phyloP scores from a whole-genome alignment of 345 rosid species.

The Rhodamnia argentea region DNA sequence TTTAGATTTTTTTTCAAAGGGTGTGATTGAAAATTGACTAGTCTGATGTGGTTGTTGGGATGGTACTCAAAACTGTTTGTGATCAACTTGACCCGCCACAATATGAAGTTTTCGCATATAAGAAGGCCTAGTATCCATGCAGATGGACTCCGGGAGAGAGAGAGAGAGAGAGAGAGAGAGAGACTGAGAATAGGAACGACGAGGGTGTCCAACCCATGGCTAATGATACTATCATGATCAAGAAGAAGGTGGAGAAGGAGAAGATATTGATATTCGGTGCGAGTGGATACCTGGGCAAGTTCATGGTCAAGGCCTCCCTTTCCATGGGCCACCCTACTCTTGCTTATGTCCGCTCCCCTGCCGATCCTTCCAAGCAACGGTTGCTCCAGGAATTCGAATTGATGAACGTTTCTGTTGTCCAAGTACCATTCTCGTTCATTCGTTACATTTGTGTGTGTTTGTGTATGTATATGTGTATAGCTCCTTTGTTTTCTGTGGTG shows the following conservation, averaged over 20 bases:
- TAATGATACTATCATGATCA: background rate
- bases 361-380: constrained; percentile 7
- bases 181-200: background rate
- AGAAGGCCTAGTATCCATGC: background rate
- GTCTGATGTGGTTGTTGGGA: background rate
- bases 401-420: constrained; percentile 17
- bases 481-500: background rate
- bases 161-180: background rate
- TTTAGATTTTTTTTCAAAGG: background rate
- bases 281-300: constrained; percentile 20
- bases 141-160: background rate
- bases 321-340: constrained; percentile 16
- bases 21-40: background rate
- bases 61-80: background rate
- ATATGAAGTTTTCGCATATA: background rate
- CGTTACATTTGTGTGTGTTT: background rate
- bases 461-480: background rate
- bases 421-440: background rate
- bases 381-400: constrained; percentile 10
- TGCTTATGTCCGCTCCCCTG: constrained; percentile 13
- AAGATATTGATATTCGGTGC: constrained; percentile 21
- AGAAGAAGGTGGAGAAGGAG: background rate
- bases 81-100: background rate
- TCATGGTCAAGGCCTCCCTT: constrained; percentile 17
- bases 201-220: background rate